Percentiles rank a stretch among this genome's conserved stretches.
Evolutionary conservation across 106 monocot species (phyloP).

Genomic region (Acorus gramineus): DNA sequence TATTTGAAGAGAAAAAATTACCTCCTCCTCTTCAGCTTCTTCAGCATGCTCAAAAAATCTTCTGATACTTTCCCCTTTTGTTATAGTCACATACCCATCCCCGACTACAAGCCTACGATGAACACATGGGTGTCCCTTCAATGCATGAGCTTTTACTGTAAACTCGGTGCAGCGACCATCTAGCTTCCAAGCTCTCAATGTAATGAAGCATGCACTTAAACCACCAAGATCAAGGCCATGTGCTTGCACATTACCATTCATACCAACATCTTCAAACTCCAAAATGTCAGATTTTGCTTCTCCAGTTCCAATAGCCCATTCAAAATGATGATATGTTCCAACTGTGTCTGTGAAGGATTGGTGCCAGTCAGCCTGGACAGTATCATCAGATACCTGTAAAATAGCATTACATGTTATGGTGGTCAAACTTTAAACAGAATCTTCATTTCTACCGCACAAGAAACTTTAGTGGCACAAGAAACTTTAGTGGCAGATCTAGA

Average conservation of each 20-base stretch:
- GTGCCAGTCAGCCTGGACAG: slow-evolving; percentile 75
- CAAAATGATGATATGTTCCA: slow-evolving; percentile 84
- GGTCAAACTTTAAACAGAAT: not conserved
- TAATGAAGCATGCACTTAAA: slow-evolving; percentile 62
- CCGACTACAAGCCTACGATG: slow-evolving; percentile 77
- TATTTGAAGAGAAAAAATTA: slow-evolving; percentile 5
- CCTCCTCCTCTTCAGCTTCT: slow-evolving; percentile 99
- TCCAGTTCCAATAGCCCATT: slow-evolving; percentile 86
- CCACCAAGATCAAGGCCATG: slow-evolving; percentile 66
- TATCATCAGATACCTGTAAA: slow-evolving; percentile 74
- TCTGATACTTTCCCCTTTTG: slow-evolving; percentile 72
- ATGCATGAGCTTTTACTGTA: slow-evolving; percentile 88
- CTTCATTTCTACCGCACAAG: not conserved
- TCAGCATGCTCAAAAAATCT: slow-evolving; percentile 97
- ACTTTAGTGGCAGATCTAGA: not conserved
- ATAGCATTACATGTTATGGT: not conserved
- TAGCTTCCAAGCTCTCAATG: slow-evolving; percentile 65
- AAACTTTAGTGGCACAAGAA: not conserved
- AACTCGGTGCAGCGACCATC: slow-evolving; percentile 73
- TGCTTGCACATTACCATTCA: slow-evolving; percentile 51
- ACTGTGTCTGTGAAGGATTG: slow-evolving; percentile 59
- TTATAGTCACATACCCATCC: slow-evolving; percentile 87
- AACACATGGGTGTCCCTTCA: slow-evolving; percentile 87
- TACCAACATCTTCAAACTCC: slow-evolving; percentile 82
- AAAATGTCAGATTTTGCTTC: slow-evolving; percentile 88